These are phyloP conservation scores for Mucor lusitanicus DNA, from an alignment of 371 early-diverging fungal species.

Conservation along the genomic window DNA sequence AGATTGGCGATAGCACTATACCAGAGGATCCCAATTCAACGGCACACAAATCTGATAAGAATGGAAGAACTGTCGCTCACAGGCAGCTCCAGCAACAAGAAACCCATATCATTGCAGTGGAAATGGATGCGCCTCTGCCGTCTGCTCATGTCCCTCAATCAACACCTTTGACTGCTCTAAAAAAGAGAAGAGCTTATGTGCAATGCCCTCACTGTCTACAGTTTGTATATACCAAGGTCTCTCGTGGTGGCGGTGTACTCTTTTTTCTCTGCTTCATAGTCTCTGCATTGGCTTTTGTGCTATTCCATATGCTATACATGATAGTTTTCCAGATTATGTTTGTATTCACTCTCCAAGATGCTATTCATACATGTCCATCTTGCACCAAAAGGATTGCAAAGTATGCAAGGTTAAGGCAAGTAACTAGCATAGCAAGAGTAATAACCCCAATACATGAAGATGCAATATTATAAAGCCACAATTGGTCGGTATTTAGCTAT, in stretches of 20 bases:
- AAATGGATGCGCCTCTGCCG: background rate
- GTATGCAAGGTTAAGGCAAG: background rate
- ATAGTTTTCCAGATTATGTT: background rate
- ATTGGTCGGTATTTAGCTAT: too few relatives aligned
- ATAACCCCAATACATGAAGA: constrained; percentile 4
- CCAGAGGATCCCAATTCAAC: too few relatives aligned
- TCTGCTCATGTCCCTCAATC: background rate
- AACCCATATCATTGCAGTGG: background rate
- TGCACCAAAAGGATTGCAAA: background rate
- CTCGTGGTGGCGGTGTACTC: background rate
- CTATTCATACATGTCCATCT: background rate
- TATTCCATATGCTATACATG: background rate
- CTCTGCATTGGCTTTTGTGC: background rate
- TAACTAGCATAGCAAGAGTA: background rate
- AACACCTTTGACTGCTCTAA: background rate
- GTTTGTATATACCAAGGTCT: background rate
- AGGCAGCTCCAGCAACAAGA: background rate
- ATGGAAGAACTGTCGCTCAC: background rate
- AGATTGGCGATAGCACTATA: too few relatives aligned
- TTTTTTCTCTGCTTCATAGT: background rate
- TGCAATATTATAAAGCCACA: too few relatives aligned
- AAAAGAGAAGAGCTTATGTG: background rate
- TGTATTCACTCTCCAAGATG: background rate
- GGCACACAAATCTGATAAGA: background rate
- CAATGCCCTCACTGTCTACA: background rate